Evolutionary conservation across 2,329 filamentous ascomycete genomes (phyloP), one percentile per base, ranked within the genome.

Genomic region (Fusarium marasasianum): DNA sequence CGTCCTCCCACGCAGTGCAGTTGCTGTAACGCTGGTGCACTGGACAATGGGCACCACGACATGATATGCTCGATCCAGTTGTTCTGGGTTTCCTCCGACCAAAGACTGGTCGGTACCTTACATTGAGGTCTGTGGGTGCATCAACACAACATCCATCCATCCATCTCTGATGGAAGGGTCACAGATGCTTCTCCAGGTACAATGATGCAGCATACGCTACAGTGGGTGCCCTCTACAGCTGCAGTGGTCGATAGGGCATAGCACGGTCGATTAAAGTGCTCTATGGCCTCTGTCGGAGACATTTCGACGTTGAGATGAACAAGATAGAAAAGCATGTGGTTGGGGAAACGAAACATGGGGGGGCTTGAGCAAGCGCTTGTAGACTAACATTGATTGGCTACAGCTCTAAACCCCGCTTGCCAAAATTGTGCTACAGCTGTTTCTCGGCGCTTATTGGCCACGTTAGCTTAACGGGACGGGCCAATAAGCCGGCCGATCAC

Each of bases 401-500:
- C 5, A 50, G 35, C 9, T 20, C 10, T 20, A 13, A 47, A 59
- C 67, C 67, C 66, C 66, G 35, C 67, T 67, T 73, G 60, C 61
- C 50, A 55, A 62, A 73, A 66, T 61, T 75, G 71, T 79, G 77
- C 77, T 80, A 75, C 74, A 81, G 54, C 63, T 77, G 70, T 73
- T 75, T 78, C 79, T 76, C 68, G 77, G 71, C 63, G 75, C 68
- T 63, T 76, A 85, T 85, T 85, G 83, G 84, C 63, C 73, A 72
- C 44, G 60, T 63, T 64, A 75, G 63, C 69, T 77, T 12, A 62
- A 53, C 68, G 69, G 70, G 57, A 69, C 58, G 64, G 72, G 68
- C 81, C 82, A 83, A 83, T 82, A 73, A 79, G 73, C 71, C 69
- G 67, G 64, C 59, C 72, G 74, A 82, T 82, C 81, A 83, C 81